Percentiles rank a stretch among this genome's conserved stretches.
Evolutionary conservation across 257 asterid genomes (phyloP).

Genomic region (Ajuga chamaepitys): DNA sequence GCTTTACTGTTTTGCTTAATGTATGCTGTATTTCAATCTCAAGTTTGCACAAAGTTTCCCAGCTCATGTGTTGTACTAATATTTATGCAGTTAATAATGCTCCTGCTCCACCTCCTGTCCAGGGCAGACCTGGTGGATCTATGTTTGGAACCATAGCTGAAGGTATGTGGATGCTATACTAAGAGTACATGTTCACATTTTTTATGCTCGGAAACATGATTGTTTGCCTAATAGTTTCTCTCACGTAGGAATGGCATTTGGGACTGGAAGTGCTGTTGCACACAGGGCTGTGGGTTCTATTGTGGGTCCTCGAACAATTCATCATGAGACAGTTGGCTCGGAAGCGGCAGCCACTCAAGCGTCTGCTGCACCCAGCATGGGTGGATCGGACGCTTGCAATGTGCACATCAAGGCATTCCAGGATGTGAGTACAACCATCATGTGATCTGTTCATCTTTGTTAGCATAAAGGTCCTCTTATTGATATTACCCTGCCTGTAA

Average conservation of each 20-base stretch:
- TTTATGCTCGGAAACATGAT: background rate
- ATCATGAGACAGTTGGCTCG: conserved; percentile 67
- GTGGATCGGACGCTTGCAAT: conserved; percentile 58
- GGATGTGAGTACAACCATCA: conserved; percentile 45
- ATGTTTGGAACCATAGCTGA: conserved; percentile 62
- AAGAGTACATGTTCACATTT: background rate
- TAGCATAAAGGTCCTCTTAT: background rate
- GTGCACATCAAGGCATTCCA: conserved; percentile 75
- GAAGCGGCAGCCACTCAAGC: conserved; percentile 47
- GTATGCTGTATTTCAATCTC: background rate
- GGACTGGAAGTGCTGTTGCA: conserved; percentile 86
- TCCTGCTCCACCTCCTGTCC: conserved; percentile 77
- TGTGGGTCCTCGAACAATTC: conserved; percentile 82
- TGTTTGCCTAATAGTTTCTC: background rate
- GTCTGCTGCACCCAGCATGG: conserved; percentile 29
- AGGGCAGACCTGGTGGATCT: conserved; percentile 61
- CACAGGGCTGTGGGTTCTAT: conserved; percentile 87
- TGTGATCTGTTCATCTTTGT: background rate
- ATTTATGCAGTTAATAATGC: conserved; percentile 43
- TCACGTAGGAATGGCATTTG: conserved; percentile 72
- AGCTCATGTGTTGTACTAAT: background rate
- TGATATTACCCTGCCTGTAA: background rate
- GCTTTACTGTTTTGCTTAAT: background rate
- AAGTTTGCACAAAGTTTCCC: background rate
- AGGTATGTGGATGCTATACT: conserved; percentile 29